Percentiles rank a stretch among this genome's conserved stretches.
These are phyloP conservation scores for Psidium guajava DNA, from an alignment of 345 rosid species.

Conservation along the genomic window DNA sequence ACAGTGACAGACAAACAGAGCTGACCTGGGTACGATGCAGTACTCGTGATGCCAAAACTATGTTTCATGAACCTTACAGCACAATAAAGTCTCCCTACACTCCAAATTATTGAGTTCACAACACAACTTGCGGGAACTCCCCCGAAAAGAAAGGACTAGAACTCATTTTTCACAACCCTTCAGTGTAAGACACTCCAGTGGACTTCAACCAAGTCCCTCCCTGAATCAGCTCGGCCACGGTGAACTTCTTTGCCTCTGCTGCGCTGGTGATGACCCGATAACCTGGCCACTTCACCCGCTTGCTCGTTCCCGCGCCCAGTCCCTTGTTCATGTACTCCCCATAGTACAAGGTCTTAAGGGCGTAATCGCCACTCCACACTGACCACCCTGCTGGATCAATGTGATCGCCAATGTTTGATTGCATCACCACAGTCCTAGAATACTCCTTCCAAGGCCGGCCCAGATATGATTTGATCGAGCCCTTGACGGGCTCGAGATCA, in stretches of 20 bases:
- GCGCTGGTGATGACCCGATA: not conserved
- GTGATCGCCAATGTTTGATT: slow-evolving; percentile 47
- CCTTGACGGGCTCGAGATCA: slow-evolving; percentile 3
- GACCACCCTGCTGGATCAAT: slow-evolving; percentile 78
- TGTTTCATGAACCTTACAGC: not conserved
- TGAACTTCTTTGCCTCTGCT: not conserved
- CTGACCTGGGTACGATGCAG: too few relatives aligned
- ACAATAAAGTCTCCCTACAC: not conserved
- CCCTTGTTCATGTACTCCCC: slow-evolving; percentile 74
- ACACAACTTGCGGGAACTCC: not conserved
- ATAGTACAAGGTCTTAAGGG: slow-evolving; percentile 59
- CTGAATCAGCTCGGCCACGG: not conserved
- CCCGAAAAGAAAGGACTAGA: not conserved
- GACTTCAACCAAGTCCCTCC: not conserved
- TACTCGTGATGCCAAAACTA: not conserved
- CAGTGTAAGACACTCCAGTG: slow-evolving; percentile 13
- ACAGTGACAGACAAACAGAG: too few relatives aligned
- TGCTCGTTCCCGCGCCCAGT: slow-evolving; percentile 50
- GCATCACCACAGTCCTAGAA: slow-evolving; percentile 63
- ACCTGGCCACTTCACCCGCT: slow-evolving; percentile 72
- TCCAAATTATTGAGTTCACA: not conserved
- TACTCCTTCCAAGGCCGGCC: slow-evolving; percentile 88
- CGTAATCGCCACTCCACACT: slow-evolving; percentile 52
- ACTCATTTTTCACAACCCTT: slow-evolving; percentile 28
- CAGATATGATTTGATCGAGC: slow-evolving; percentile 27